phyloP scores from a whole-genome alignment of 1,284 basidiomycete genomes.

The Boletus chippewaensis region DNA sequence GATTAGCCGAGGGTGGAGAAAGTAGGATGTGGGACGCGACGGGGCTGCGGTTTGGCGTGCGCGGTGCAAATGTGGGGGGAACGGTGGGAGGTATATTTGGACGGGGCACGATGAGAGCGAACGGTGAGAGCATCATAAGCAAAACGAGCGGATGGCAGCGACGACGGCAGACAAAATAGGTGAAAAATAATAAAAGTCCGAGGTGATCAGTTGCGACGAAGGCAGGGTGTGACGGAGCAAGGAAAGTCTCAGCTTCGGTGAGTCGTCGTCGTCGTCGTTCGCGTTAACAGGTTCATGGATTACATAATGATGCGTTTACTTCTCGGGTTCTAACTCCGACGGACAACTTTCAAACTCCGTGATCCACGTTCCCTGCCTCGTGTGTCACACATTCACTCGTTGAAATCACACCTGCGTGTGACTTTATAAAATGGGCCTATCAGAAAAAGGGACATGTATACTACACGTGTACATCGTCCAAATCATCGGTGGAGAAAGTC shows the following conservation, averaged over 20 bases:
- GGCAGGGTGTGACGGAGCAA: conserved; percentile 13
- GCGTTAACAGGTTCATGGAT: conserved; percentile 1
- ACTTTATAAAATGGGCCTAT: conserved; percentile 6
- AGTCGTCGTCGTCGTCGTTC: conserved; percentile 21
- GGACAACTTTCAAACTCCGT: conserved; percentile 14
- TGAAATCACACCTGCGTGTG: conserved; percentile 23
- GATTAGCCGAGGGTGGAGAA: conserved; percentile 42
- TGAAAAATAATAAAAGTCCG: conserved; percentile 20
- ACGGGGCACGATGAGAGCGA: conserved; percentile 51
- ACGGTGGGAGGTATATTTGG: conserved; percentile 37
- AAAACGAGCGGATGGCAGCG: conserved; percentile 29
- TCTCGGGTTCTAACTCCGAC: conserved; percentile 20
- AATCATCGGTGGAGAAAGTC: conserved; percentile 6
- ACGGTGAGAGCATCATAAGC: conserved; percentile 36
- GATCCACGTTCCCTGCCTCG: conserved; percentile 26
- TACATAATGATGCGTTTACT: conserved; percentile 27
- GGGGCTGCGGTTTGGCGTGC: conserved; percentile 46
- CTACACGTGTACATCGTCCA: conserved; percentile 19
- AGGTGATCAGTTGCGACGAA: conserved; percentile 7
- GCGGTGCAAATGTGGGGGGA: conserved; percentile 36
- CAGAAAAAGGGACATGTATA: conserved; percentile 2
- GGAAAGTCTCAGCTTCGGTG: conserved; percentile 19
- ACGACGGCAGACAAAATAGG: conserved; percentile 9
- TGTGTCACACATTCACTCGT: conserved; percentile 10
- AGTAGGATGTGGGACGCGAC: conserved; percentile 43